Base-by-base conservation (phyloP, 2,329 filamentous ascomycete genomes). In the Colletotrichum camelliae region DNA sequence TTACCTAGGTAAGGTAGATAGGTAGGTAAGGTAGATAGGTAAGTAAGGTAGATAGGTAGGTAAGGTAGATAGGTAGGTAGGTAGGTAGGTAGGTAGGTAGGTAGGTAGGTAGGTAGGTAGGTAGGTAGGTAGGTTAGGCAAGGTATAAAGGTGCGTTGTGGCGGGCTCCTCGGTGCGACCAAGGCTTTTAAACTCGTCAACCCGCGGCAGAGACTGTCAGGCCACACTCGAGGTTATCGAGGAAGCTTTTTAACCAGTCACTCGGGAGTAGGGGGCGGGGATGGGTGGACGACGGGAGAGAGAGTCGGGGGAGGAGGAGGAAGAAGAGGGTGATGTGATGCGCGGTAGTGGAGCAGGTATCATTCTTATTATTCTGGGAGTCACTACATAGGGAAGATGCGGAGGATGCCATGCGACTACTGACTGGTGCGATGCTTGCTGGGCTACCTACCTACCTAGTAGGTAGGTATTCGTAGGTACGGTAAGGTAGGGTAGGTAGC, bases 311-410 rank as follows among this genome's bases (percentile, higher is more conserved):
- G 61, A 60, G 52, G 62, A 61, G 29, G 72, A 75, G 21, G 55
- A 24, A 52, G 43, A 48, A 61, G 37, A 71, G 33, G 67, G 37
- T 57, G 72, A 72, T 61, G 76, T 43, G 72, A 72, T 65, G 76
- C 68, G 72, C 52, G 69, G 73, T 70, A 69, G 74, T 77, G 76
- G 76, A 73, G 76, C 73, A 72, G 62, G 76, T 72, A 72, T 52
- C n/a, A 21, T 76, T 76, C 73, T 76, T 74, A 66, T 77, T 72
- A 69, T 76, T 72, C 73, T 76, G 76, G 69, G 57, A 71, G 65
- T 7, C 29, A 31, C 29, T 8, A 68, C 57, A 39, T 24, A 67
- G 21, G 55, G 62, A 57, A 72, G 67, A 72, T 75, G 68, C 72
- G 72, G 70, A 75, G 73, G 73, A 73, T 58, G 67, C 21, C 57